Evolutionary conservation across 768 basidiomycete species (phyloP).

Genomic region (Kwoniella sp.): DNA sequence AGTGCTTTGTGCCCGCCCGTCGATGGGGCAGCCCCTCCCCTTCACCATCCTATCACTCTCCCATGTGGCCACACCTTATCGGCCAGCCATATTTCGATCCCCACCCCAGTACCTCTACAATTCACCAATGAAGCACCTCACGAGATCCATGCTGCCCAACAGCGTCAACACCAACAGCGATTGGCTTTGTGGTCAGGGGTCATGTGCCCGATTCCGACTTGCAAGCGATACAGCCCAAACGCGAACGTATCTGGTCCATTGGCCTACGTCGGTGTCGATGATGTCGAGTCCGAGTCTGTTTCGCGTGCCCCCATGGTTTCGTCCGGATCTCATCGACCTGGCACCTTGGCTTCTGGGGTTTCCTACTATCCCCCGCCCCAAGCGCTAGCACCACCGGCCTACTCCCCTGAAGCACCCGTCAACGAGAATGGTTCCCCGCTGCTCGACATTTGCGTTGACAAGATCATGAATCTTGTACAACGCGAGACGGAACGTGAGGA

Average conservation of each 20-base stretch:
- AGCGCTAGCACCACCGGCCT: conserved; percentile 26
- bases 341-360: conserved; percentile 35
- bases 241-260: conserved; percentile 10
- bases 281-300: neutral
- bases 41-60: conserved; percentile 64
- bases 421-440: conserved; percentile 26
- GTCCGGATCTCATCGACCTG: conserved; percentile 9
- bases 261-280: conserved; percentile 11
- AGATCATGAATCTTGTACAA: conserved; percentile 45
- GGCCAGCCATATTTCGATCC: conserved; percentile 60
- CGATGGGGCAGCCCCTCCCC: conserved; percentile 43
- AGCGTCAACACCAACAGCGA: conserved; percentile 44
- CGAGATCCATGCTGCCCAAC: conserved; percentile 59
- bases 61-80: conserved; percentile 85
- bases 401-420: conserved; percentile 27
- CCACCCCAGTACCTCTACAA: conserved; percentile 52
- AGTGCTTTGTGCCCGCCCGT: conserved; percentile 50
- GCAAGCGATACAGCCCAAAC: conserved; percentile 45
- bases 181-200: conserved; percentile 46
- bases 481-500: conserved; percentile 26
- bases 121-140: conserved; percentile 56
- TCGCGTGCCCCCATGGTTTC: neutral
- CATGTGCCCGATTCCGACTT: conserved; percentile 52
- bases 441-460: conserved; percentile 49
- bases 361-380: conserved; percentile 44